phyloP scores from a whole-genome alignment of 805 yeast species.

The Torulaspora delbrueckii region DNA sequence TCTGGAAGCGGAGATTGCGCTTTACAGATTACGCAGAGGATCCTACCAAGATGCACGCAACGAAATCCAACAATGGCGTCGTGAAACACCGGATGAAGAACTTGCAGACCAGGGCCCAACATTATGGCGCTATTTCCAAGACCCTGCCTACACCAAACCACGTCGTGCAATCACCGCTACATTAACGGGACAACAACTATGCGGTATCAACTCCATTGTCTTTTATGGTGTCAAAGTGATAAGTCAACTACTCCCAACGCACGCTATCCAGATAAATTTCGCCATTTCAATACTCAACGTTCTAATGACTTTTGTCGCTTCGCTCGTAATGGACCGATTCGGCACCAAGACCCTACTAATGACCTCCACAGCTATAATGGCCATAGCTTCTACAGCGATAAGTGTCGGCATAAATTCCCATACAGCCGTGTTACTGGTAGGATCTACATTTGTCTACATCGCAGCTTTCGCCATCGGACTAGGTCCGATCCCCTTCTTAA shows the following conservation, averaged over 20 bases:
- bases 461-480: constrained; percentile 85
- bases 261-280: constrained; percentile 69
- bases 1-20: constrained; percentile 39
- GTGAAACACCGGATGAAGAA: constrained; percentile 8
- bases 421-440: constrained; percentile 47
- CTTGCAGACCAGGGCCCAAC: constrained; percentile 16
- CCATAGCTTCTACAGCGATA: constrained; percentile 55
- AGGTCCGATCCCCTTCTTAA: constrained; percentile 92
- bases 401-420: constrained; percentile 57
- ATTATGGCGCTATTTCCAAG: constrained; percentile 44
- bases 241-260: constrained; percentile 62
- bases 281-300: constrained; percentile 71
- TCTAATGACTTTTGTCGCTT: constrained; percentile 66
- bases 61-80: constrained; percentile 20
- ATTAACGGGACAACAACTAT: constrained; percentile 81
- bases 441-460: constrained; percentile 68
- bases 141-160: constrained; percentile 51
- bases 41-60: constrained; percentile 27
- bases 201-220: constrained; percentile 88
- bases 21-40: constrained; percentile 37
- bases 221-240: constrained; percentile 89
- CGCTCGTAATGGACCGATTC: constrained; percentile 64
- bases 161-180: constrained; percentile 63
- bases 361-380: constrained; percentile 66
- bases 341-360: constrained; percentile 74